phyloP scores from a whole-genome alignment of 2,329 filamentous ascomycete species.

The Verticillium zaregamsianum region DNA sequence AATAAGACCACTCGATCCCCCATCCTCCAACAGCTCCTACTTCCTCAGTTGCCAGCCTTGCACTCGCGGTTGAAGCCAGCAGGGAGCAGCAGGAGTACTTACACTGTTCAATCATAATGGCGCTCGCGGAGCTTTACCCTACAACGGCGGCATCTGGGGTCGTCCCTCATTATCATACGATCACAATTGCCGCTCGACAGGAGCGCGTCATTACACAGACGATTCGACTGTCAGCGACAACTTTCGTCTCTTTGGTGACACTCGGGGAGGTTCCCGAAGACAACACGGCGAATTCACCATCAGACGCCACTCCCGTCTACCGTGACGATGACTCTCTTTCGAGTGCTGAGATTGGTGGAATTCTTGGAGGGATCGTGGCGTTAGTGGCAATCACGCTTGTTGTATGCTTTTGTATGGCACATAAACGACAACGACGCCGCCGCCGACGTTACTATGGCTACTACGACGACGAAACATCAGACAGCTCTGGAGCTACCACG shows the following conservation, averaged over 20 bases:
- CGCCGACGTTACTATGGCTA: neutral
- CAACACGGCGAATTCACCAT: conserved; percentile 10
- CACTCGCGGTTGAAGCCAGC: neutral
- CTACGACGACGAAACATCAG: conserved; percentile 2
- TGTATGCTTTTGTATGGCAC: conserved; percentile 23
- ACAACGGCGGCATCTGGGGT: neutral
- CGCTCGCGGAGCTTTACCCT: neutral
- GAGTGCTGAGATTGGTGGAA: conserved; percentile 33
- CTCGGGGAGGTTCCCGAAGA: conserved; percentile 15
- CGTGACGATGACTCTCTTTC: conserved; percentile 20
- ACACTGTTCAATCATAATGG: neutral
- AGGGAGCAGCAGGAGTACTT: neutral
- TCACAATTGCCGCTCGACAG: neutral
- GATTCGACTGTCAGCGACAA: conserved; percentile 26
- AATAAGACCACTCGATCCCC: neutral
- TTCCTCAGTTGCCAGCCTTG: neutral
- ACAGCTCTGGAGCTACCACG: neutral
- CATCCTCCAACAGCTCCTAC: conserved; percentile 12
- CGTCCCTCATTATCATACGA: no score
- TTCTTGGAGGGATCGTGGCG: conserved; percentile 34
- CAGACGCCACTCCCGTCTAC: neutral
- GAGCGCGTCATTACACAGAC: conserved; percentile 27
- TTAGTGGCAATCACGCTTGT: conserved; percentile 29
- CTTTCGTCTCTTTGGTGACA: conserved; percentile 31
- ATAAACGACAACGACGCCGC: neutral